These are phyloP conservation scores for Plasmodium ovale DNA, from an alignment of 169 alveolate species.

Conservation along the genomic window DNA sequence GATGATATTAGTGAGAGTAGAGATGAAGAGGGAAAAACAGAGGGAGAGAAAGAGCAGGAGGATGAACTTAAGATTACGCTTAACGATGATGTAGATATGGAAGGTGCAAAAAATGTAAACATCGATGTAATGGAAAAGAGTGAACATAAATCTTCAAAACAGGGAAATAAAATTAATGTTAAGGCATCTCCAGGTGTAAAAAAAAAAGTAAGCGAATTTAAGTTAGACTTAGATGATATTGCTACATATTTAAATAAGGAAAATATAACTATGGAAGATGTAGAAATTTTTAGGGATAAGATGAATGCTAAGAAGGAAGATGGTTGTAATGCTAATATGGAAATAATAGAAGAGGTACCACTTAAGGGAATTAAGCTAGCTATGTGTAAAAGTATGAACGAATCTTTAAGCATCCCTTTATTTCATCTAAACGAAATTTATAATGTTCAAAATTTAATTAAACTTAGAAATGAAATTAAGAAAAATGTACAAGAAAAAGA, in stretches of 20 bases:
- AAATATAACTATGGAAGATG: conserved; percentile 29
- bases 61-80: conserved; percentile 3
- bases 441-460: conserved; percentile 32
- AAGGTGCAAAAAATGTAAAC: not conserved
- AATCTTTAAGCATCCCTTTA: conserved; percentile 43
- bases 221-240: conserved; percentile 12
- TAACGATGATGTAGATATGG: not conserved
- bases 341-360: conserved; percentile 31
- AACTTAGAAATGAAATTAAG: conserved; percentile 33
- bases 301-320: not conserved
- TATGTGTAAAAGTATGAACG: conserved; percentile 72
- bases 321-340: not conserved
- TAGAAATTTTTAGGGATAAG: conserved; percentile 26
- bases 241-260: conserved; percentile 20
- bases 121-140: not conserved
- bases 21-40: not conserved
- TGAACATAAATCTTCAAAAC: not conserved
- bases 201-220: conserved; percentile 42
- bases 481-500: conserved; percentile 62
- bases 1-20: conserved; percentile 52
- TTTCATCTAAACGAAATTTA: conserved; percentile 58
- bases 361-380: conserved; percentile 57
- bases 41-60: conserved; percentile 4
- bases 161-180: not conserved
- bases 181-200: conserved; percentile 73